phyloP scores from a whole-genome alignment of 192 early-diverging fungal species.

The Glomus cerebriforme region DNA sequence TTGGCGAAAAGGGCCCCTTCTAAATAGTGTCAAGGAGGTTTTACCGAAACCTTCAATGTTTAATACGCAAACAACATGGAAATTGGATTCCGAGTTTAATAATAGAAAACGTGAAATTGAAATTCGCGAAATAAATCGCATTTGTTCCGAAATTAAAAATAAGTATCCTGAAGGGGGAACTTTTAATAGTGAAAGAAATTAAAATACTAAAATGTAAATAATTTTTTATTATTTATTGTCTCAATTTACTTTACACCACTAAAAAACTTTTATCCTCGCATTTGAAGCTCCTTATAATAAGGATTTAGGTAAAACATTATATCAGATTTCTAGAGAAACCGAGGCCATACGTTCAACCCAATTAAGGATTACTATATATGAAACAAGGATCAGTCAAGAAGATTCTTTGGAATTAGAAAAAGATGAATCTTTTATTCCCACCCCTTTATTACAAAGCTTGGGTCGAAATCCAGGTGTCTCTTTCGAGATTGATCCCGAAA shows the following conservation, averaged over 20 bases:
- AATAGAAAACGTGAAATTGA: background rate
- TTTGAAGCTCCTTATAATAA: background rate
- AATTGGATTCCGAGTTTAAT: background rate
- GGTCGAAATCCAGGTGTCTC: background rate
- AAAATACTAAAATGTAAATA: background rate
- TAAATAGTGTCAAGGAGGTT: background rate
- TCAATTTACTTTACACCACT: background rate
- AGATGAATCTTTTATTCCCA: background rate
- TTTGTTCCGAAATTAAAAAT: background rate
- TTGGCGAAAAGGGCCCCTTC: background rate
- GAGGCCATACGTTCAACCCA: background rate
- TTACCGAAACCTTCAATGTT: background rate
- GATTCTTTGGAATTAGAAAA: conserved; percentile 14
- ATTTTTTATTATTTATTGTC: background rate
- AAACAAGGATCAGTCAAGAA: background rate
- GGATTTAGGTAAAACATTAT: background rate
- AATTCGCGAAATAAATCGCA: background rate
- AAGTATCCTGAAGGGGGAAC: conserved; percentile 14
- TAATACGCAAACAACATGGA: background rate
- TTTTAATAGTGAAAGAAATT: background rate
- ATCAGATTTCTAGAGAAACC: background rate
- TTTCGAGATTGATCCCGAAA: conserved; percentile 21
- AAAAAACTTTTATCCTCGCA: background rate
- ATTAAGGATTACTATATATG: conserved; percentile 6
- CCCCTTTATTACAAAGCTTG: background rate